Conservation (phyloP, 108 stramenopile species). For the Nannochloropsis salina region DNA sequence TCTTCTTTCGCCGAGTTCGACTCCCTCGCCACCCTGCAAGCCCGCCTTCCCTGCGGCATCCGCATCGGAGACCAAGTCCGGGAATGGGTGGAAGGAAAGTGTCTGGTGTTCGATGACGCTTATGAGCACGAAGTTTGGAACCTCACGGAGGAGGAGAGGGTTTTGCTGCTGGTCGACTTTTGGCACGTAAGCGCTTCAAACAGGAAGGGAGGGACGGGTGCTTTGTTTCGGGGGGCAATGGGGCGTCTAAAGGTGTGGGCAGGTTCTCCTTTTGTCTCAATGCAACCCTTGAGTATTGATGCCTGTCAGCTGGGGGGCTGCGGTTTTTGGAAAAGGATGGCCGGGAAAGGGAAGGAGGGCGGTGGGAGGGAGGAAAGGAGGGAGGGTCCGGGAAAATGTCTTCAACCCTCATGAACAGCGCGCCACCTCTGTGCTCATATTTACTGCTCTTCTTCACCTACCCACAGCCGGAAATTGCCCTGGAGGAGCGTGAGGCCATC, state of each 20-base stretch:
- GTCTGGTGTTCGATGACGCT: slow-evolving; percentile 86
- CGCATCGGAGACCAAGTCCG: slow-evolving; percentile 69
- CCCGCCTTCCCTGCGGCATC: slow-evolving; percentile 65
- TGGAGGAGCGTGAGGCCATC: slow-evolving; percentile 28
- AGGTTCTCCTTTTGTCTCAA: not conserved
- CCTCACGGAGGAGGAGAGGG: slow-evolving; percentile 58
- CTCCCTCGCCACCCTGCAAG: not conserved
- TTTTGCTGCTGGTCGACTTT: slow-evolving; percentile 57
- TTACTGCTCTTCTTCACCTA: not conserved
- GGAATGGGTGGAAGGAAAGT: slow-evolving; percentile 70
- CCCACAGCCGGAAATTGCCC: too few relatives aligned
- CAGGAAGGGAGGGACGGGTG: slow-evolving; percentile 30
- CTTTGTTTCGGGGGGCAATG: not conserved
- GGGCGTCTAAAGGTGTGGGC: not conserved
- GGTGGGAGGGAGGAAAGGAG: not conserved
- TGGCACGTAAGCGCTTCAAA: slow-evolving; percentile 56
- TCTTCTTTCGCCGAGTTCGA: not conserved
- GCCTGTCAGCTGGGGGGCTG: not conserved
- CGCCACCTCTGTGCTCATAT: not conserved
- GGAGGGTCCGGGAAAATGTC: not conserved
- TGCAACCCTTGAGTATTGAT: too few relatives aligned
- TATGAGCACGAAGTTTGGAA: slow-evolving; percentile 98
- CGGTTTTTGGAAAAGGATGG: not conserved
- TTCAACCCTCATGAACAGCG: not conserved
- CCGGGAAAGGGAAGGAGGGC: not conserved